Evolutionary conservation across 164 flowering plant genomes (phyloP).

Genomic region (Paratinospora sagittata): DNA sequence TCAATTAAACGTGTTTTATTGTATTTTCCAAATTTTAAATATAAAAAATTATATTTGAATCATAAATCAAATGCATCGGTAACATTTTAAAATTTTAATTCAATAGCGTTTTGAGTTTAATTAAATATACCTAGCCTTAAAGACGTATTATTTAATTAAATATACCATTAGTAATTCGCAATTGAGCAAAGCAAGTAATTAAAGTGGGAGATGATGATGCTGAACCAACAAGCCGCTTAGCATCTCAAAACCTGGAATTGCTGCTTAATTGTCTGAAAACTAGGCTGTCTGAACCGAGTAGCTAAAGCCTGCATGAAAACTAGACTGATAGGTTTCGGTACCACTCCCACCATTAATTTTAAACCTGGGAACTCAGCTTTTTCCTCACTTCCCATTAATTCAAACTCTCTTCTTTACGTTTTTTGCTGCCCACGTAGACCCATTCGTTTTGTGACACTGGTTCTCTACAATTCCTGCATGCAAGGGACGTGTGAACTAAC

Average conservation of each 20-base stretch:
- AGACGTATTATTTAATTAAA: no score
- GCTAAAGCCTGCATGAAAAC: conserved; percentile 1
- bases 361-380: neutral
- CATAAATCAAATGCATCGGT: no score
- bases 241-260: neutral
- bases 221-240: neutral
- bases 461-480: neutral
- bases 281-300: neutral
- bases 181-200: no score
- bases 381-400: neutral
- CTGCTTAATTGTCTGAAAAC: neutral
- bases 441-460: neutral
- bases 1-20: no score
- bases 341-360: neutral
- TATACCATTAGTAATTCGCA: no score
- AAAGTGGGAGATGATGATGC: no score
- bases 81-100: no score
- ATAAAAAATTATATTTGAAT: no score
- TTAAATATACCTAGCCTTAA: no score
- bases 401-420: neutral
- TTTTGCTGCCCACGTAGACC: neutral
- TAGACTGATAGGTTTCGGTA: neutral
- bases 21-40: no score
- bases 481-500: neutral
- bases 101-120: no score